Conservation (phyloP, 495 filamentous ascomycete genomes). For the Aspergillus affinis region DNA sequence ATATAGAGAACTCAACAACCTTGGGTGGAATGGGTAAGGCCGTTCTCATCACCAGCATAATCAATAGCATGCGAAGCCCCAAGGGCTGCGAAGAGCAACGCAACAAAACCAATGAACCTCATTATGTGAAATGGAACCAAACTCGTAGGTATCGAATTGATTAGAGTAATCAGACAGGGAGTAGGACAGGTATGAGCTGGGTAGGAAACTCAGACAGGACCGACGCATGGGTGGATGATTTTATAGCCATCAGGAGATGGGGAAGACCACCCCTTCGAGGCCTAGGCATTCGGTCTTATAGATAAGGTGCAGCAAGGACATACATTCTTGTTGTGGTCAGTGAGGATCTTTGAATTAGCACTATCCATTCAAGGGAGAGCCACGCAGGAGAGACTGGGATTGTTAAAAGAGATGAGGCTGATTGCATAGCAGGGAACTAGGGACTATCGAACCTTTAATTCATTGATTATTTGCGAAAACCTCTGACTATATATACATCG, state of each 20-base stretch:
- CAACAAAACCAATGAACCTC: slow-evolving; percentile 13
- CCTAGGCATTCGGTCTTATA: background rate
- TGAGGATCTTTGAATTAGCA: too few species aligned
- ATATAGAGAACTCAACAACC: background rate
- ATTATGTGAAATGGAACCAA: background rate
- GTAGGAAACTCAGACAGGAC: background rate
- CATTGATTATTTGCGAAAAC: too few species aligned
- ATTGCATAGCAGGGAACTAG: too few species aligned
- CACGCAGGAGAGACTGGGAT: too few species aligned
- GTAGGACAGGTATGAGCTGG: background rate
- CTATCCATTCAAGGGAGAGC: too few species aligned
- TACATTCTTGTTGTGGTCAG: too few species aligned
- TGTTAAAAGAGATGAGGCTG: too few species aligned
- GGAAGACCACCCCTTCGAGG: background rate
- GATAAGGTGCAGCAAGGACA: too few species aligned
- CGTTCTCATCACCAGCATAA: background rate
- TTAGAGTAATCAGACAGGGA: too few species aligned
- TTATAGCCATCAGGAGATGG: background rate
- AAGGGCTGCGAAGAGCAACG: background rate
- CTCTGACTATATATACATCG: too few species aligned
- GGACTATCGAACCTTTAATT: too few species aligned
- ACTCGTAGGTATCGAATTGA: background rate
- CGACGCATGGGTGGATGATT: background rate
- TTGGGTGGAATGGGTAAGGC: background rate
- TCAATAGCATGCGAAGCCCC: background rate